Evolutionary conservation across 257 asterid genomes (phyloP).

Genomic region (Plantago major): DNA sequence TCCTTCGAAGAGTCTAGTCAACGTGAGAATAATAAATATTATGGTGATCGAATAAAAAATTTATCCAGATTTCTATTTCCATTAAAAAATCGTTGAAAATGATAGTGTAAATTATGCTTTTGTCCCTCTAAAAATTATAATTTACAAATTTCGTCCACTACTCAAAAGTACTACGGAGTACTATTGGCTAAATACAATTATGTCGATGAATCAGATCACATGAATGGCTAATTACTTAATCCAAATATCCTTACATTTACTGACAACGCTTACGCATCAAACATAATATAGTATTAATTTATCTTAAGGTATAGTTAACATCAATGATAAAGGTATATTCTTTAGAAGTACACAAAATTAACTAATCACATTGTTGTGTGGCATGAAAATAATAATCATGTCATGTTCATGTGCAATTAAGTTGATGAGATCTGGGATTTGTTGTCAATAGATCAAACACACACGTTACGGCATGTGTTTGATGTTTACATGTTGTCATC

Average conservation of each 20-base stretch:
- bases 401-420: constrained; percentile 35
- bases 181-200: constrained; percentile 7
- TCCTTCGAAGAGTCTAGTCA: too few species aligned
- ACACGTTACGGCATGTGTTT: constrained; percentile 37
- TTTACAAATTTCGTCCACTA: too few species aligned
- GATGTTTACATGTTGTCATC: constrained; percentile 19
- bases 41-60: too few species aligned
- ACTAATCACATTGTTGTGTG: constrained; percentile 14
- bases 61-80: too few species aligned
- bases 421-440: constrained; percentile 30
- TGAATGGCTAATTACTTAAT: constrained; percentile 10
- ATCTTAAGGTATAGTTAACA: background rate
- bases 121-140: too few species aligned
- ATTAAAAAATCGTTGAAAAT: too few species aligned
- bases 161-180: too few species aligned
- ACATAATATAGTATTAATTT: background rate
- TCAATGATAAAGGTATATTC: constrained; percentile 3
- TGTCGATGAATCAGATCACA: constrained; percentile 22
- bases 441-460: constrained; percentile 28
- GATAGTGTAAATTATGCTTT: too few species aligned
- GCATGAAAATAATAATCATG: constrained; percentile 12
- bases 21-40: too few species aligned
- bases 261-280: too few species aligned
- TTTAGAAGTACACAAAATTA: constrained; percentile 9
- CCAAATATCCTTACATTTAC: background rate